Evolutionary conservation across 768 basidiomycete genomes (phyloP).

Genomic region (Termitomyces sp.): DNA sequence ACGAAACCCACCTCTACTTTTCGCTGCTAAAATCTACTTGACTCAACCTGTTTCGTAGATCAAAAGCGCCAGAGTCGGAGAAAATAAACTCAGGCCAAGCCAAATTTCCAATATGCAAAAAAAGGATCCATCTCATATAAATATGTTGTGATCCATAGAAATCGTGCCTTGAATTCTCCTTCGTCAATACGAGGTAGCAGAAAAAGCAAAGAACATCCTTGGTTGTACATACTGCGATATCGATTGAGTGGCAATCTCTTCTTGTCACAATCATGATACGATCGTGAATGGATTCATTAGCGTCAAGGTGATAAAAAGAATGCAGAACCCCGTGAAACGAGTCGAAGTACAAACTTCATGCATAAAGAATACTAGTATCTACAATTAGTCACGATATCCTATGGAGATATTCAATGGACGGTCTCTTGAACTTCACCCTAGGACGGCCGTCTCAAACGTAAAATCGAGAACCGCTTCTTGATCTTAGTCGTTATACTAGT

Average conservation of each 20-base stretch:
- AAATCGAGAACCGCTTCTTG: slow-evolving; percentile 13
- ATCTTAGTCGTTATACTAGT: slow-evolving; percentile 9
- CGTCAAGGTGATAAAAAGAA: background rate
- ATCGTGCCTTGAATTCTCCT: too few relatives aligned
- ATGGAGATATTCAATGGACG: background rate
- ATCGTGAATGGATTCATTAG: background rate
- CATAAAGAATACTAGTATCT: background rate
- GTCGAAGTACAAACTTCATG: background rate
- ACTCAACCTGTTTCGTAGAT: slow-evolving; percentile 3
- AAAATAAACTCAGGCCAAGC: background rate
- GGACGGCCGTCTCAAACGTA: slow-evolving; percentile 6
- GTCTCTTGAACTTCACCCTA: background rate
- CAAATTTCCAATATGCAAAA: too few relatives aligned
- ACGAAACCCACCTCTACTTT: too few relatives aligned
- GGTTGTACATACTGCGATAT: background rate
- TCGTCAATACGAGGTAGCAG: too few relatives aligned
- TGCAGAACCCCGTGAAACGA: background rate
- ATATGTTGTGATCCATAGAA: background rate
- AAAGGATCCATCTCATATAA: background rate
- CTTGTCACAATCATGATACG: too few relatives aligned
- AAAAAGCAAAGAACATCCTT: too few relatives aligned
- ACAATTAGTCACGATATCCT: background rate
- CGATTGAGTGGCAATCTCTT: background rate
- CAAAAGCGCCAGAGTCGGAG: background rate
- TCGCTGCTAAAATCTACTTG: background rate